Percentiles rank a stretch among this genome's conserved stretches.
Evolutionary conservation across 179 eudicot species (phyloP).

Genomic region (Beta corolliflora): DNA sequence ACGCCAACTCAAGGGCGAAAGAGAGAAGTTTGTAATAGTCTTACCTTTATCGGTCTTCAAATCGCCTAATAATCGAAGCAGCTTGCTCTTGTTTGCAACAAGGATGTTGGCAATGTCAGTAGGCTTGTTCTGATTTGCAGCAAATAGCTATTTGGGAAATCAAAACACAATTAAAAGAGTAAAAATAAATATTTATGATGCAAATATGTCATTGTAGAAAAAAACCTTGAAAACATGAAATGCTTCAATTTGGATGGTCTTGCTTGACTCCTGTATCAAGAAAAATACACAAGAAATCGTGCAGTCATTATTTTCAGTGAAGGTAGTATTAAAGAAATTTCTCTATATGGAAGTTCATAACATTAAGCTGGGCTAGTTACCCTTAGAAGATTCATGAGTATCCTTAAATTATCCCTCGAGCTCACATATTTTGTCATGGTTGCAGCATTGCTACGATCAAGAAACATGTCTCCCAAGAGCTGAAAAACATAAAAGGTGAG

Average conservation of each 20-base stretch:
- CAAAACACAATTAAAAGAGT: constrained; percentile 12
- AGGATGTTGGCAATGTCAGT: constrained; percentile 76
- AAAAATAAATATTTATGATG: background rate
- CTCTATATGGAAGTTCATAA: background rate
- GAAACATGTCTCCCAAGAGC: constrained; percentile 90
- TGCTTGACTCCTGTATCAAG: constrained; percentile 76
- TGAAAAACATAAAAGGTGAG: constrained; percentile 28
- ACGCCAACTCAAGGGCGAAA: background rate
- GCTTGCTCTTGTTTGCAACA: constrained; percentile 81
- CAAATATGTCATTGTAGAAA: background rate
- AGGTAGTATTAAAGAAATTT: too few relatives aligned
- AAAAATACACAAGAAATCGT: background rate
- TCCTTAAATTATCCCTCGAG: constrained; percentile 89
- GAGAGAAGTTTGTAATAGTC: background rate
- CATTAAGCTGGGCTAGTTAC: constrained; percentile 36
- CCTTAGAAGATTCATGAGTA: constrained; percentile 93
- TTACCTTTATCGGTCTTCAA: constrained; percentile 91
- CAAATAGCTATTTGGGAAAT: constrained; percentile 67
- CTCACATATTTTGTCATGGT: constrained; percentile 93
- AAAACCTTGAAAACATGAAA: constrained; percentile 94
- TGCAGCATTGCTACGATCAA: constrained; percentile 92
- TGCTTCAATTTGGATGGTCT: constrained; percentile 92
- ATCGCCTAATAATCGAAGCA: constrained; percentile 86
- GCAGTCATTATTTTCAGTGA: too few relatives aligned
- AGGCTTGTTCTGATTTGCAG: constrained; percentile 90